phyloP scores from a whole-genome alignment of 2,329 filamentous ascomycete genomes.

The Fusarium sp. region DNA sequence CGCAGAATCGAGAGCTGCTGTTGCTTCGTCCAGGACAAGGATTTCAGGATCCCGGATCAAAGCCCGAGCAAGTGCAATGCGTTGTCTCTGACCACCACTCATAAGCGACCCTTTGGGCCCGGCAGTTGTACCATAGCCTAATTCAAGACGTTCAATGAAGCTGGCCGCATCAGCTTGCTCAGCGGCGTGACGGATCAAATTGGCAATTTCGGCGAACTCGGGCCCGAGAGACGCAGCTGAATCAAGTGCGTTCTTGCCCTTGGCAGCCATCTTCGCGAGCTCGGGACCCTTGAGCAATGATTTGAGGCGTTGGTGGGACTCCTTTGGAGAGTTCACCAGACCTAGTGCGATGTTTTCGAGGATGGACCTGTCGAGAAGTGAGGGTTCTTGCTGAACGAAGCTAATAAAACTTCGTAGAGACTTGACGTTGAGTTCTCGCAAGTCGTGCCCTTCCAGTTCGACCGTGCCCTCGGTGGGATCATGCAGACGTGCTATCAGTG shows the following conservation, averaged over 20 bases:
- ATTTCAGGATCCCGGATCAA: constrained; percentile 64
- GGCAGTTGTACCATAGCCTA: constrained; percentile 61
- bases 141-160: constrained; percentile 63
- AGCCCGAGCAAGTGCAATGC: constrained; percentile 65
- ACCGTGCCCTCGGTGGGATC: background rate
- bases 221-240: background rate
- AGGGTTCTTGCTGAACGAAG: background rate
- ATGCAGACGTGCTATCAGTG: background rate
- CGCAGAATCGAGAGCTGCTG: constrained; percentile 65
- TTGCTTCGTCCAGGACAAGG: constrained; percentile 68
- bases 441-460: background rate
- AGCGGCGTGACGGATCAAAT: background rate
- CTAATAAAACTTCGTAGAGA: background rate
- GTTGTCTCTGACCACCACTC: constrained; percentile 67
- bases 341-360: background rate
- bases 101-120: constrained; percentile 63
- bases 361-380: background rate
- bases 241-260: background rate
- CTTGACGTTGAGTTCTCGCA: background rate
- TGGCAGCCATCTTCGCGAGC: background rate
- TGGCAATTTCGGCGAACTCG: background rate
- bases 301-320: background rate
- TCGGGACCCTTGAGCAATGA: background rate
- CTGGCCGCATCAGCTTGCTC: constrained; percentile 37
- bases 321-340: background rate